A percentile compares a stretch with the other conserved stretches of the same genome.
phyloP scores from a whole-genome alignment of 345 rosid species.

The Litchi chinensis region DNA sequence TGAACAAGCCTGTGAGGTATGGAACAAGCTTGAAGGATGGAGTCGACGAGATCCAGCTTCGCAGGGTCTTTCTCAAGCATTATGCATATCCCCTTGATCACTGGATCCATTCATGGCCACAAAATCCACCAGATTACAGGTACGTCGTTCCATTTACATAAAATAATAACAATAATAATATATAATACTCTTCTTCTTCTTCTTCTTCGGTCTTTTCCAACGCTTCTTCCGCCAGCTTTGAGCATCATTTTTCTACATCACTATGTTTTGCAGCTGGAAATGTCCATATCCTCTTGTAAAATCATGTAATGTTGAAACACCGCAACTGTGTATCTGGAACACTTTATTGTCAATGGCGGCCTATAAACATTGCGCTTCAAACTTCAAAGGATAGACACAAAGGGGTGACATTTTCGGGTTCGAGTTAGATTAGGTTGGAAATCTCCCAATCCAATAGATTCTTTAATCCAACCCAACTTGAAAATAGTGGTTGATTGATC shows the following conservation, averaged over 20 bases:
- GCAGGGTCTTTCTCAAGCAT: slow-evolving; percentile 76
- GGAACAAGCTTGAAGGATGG: slow-evolving; percentile 61
- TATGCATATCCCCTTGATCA: slow-evolving; percentile 64
- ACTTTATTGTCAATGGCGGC: too few species aligned
- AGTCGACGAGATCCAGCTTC: slow-evolving; percentile 48
- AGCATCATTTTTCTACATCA: background rate
- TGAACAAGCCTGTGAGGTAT: slow-evolving; percentile 60
- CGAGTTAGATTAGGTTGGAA: too few species aligned
- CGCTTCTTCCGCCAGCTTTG: background rate
- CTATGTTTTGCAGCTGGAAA: background rate
- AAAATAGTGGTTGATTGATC: too few species aligned
- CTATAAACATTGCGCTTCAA: too few species aligned
- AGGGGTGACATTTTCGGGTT: too few species aligned
- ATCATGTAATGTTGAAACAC: background rate
- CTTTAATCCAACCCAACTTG: too few species aligned
- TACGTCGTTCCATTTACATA: background rate
- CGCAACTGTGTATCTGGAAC: too few species aligned
- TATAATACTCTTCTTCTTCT: too few species aligned
- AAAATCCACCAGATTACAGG: slow-evolving; percentile 60
- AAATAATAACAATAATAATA: too few species aligned
- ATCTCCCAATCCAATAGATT: too few species aligned
- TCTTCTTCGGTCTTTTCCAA: background rate
- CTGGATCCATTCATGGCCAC: slow-evolving; percentile 65
- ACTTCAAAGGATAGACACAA: too few species aligned
- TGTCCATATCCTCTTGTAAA: background rate